These are phyloP conservation scores for Juglanconis sp. DNA, from an alignment of 2,329 filamentous ascomycete genomes.

Conservation along the genomic window DNA sequence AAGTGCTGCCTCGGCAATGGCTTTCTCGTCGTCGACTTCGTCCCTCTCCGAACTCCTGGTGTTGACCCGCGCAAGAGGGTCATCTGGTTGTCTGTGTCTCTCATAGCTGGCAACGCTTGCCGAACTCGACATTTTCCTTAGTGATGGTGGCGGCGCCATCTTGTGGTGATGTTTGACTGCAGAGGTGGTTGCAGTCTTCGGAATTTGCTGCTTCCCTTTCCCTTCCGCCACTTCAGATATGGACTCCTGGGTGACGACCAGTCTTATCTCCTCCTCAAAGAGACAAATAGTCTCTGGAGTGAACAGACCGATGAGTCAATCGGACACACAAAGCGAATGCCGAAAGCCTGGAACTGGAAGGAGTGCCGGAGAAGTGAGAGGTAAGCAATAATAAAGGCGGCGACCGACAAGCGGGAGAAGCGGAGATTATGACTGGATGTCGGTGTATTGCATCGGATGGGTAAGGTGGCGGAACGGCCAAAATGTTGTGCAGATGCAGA, in stretches of 20 bases:
- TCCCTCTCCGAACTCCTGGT: slow-evolving; percentile 14
- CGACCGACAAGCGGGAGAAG: background rate
- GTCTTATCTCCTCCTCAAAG: too few species aligned
- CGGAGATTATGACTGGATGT: background rate
- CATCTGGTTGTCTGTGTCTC: slow-evolving; percentile 18
- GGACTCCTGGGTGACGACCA: background rate
- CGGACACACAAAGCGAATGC: background rate
- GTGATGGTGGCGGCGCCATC: slow-evolving; percentile 8
- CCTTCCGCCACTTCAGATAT: background rate
- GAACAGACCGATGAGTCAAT: too few species aligned
- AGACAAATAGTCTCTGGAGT: too few species aligned
- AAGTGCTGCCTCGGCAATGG: slow-evolving; percentile 15
- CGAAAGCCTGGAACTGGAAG: background rate
- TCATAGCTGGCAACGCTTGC: slow-evolving; percentile 19
- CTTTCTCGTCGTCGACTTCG: slow-evolving; percentile 18
- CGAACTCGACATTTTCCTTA: slow-evolving; percentile 2
- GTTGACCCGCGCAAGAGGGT: slow-evolving; percentile 21
- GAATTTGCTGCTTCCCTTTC: background rate
- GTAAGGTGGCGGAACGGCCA: background rate
- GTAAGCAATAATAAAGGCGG: background rate
- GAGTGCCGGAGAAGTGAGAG: background rate
- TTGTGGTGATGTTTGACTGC: background rate
- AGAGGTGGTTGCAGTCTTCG: too few species aligned
- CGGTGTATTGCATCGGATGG: background rate
- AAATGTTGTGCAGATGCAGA: background rate